Evolutionary conservation across 441 rosid genomes (phyloP).

Genomic region (Adansonia rubrostipa): DNA sequence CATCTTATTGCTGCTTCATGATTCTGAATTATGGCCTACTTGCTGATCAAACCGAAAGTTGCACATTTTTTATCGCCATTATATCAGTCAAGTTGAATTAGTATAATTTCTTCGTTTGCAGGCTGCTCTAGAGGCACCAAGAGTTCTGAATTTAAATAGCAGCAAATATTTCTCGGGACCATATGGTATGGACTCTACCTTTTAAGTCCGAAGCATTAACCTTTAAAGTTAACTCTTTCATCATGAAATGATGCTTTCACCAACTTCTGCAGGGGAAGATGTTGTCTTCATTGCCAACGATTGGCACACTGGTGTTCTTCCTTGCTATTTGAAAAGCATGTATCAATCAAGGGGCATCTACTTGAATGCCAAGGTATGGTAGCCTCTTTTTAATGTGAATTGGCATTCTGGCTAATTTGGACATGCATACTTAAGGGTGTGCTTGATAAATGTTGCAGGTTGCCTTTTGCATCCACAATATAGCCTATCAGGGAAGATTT

Average conservation of each 20-base stretch:
- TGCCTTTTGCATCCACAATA: constrained; percentile 90
- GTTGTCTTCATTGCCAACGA: constrained; percentile 82
- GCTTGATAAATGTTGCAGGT: constrained; percentile 49
- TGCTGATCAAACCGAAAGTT: constrained; percentile 7
- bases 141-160: constrained; percentile 66
- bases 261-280: constrained; percentile 65
- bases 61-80: not conserved
- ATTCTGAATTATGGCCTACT: not conserved
- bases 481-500: constrained; percentile 87
- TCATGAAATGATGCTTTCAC: constrained; percentile 5
- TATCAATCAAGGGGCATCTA: constrained; percentile 74
- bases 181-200: constrained; percentile 52
- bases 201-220: not conserved
- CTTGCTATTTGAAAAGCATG: constrained; percentile 80
- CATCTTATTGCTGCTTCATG: not conserved
- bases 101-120: constrained; percentile 38
- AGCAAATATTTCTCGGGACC: constrained; percentile 73
- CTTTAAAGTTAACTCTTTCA: not conserved
- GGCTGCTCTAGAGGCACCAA: constrained; percentile 92
- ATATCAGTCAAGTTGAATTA: constrained; percentile 9
- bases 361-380: constrained; percentile 69
- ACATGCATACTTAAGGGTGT: constrained; percentile 14
- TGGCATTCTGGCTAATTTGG: not conserved
- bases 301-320: constrained; percentile 92
- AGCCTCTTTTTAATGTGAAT: not conserved